Percentiles rank a stretch among this genome's conserved stretches.
Conservation (phyloP, 1,139 yeast species). For the Pichia sp. region DNA sequence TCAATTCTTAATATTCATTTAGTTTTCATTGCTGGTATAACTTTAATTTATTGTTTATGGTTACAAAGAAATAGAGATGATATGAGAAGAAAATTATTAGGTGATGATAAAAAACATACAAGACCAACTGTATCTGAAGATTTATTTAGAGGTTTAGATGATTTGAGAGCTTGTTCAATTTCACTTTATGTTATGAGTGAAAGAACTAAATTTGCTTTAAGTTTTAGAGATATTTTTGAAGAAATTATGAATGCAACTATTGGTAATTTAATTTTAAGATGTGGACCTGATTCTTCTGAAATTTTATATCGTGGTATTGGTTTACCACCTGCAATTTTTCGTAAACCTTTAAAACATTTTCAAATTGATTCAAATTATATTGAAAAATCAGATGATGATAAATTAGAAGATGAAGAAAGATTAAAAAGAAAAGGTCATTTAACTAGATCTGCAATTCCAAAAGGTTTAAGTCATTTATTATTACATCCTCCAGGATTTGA, state of each 20-base stretch:
- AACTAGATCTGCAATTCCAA: conserved; percentile 43
- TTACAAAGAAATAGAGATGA: conserved; percentile 50
- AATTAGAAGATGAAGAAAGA: conserved; percentile 39
- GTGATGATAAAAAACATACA: conserved; percentile 48
- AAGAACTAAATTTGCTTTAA: conserved; percentile 49
- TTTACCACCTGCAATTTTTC: conserved; percentile 49
- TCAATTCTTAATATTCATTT: conserved; percentile 58
- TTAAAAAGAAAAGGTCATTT: conserved; percentile 40
- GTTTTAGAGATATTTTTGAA: conserved; percentile 56
- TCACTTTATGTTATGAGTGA: conserved; percentile 59
- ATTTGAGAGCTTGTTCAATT: conserved; percentile 52
- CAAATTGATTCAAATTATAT: conserved; percentile 28
- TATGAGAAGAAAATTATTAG: conserved; percentile 38
- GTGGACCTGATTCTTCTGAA: conserved; percentile 52
- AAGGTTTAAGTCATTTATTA: conserved; percentile 42
- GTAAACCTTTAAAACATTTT: conserved; percentile 35
- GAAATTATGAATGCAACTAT: conserved; percentile 53
- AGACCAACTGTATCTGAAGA: conserved; percentile 47
- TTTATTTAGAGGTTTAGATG: conserved; percentile 47
- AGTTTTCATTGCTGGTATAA: conserved; percentile 57
- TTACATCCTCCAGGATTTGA: conserved; percentile 28
- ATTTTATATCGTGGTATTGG: conserved; percentile 36
- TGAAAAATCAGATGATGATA: conserved; percentile 35
- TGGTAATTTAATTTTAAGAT: conserved; percentile 45
- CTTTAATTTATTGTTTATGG: conserved; percentile 56